These are phyloP conservation scores for Rhizomucor pusillus DNA, from an alignment of 371 early-diverging fungal genomes.

Conservation along the genomic window DNA sequence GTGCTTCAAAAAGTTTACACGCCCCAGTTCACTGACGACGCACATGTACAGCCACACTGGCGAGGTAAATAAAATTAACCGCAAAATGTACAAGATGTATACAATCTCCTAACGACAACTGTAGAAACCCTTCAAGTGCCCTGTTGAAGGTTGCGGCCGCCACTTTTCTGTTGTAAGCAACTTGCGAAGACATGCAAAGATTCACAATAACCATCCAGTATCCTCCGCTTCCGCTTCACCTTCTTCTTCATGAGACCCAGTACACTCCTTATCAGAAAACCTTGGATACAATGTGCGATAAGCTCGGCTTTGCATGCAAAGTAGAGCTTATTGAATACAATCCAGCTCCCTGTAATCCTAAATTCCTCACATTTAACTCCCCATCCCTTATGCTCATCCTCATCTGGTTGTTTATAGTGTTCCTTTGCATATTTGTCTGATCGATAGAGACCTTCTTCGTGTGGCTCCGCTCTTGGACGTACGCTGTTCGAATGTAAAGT, in stretches of 20 bases:
- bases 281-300: too few species aligned
- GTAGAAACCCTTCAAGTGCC: conserved; percentile 44
- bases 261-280: too few species aligned
- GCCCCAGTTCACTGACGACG: conserved; percentile 61
- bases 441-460: background rate
- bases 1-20: conserved; percentile 58
- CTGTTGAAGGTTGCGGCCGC: conserved; percentile 36
- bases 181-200: conserved; percentile 42
- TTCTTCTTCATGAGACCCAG: conserved; percentile 9
- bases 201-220: conserved; percentile 20
- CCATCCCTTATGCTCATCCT: too few species aligned
- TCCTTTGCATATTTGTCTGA: background rate
- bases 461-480: too few species aligned
- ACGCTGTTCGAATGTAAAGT: too few species aligned
- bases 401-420: background rate
- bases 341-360: too few species aligned
- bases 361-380: too few species aligned
- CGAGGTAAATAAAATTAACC: conserved; percentile 25
- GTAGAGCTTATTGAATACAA: too few species aligned
- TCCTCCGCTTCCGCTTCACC: conserved; percentile 8
- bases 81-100: background rate
- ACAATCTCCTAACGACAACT: background rate
- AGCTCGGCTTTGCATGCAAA: too few species aligned
- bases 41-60: conserved; percentile 68
- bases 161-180: conserved; percentile 43